A percentile compares a stretch with the other conserved stretches of the same genome.
phyloP scores from a whole-genome alignment of 257 asterid species.

The Solanum corneliomulleri region DNA sequence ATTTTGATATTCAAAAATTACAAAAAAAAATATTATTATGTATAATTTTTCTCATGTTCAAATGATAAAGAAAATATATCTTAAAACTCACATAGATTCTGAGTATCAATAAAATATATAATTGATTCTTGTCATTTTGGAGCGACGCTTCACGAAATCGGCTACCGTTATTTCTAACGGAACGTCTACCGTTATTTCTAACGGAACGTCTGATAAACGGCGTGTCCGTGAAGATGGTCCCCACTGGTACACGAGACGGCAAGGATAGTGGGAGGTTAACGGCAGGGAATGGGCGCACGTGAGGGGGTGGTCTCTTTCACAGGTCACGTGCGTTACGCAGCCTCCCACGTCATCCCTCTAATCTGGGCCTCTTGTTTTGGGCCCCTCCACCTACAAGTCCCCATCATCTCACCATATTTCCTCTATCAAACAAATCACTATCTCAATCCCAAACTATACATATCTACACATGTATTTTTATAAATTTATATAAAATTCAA shows the following conservation, averaged over 20 bases:
- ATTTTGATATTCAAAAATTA: too few species aligned
- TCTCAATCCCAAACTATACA: neutral
- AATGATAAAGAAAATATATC: too few species aligned
- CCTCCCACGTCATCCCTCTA: neutral
- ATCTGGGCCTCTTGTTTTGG: neutral
- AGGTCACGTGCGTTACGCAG: slow-evolving; percentile 30
- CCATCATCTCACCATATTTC: neutral
- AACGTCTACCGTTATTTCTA: neutral
- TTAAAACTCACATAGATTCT: too few species aligned
- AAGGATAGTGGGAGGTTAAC: slow-evolving; percentile 27
- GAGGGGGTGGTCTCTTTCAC: slow-evolving; percentile 21
- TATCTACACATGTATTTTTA: neutral
- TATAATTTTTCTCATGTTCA: neutral
- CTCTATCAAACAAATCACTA: neutral
- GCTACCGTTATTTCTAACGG: neutral
- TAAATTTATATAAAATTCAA: too few species aligned
- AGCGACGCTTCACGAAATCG: neutral
- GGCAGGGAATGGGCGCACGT: slow-evolving; percentile 65
- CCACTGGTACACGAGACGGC: slow-evolving; percentile 50
- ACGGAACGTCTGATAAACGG: neutral
- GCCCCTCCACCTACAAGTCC: neutral
- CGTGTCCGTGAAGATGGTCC: slow-evolving; percentile 17
- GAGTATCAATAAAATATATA: neutral
- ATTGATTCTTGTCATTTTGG: neutral
- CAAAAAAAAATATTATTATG: too few species aligned